phyloP scores from a whole-genome alignment of 2,329 filamentous ascomycete species.

The Phialophora macrospora region DNA sequence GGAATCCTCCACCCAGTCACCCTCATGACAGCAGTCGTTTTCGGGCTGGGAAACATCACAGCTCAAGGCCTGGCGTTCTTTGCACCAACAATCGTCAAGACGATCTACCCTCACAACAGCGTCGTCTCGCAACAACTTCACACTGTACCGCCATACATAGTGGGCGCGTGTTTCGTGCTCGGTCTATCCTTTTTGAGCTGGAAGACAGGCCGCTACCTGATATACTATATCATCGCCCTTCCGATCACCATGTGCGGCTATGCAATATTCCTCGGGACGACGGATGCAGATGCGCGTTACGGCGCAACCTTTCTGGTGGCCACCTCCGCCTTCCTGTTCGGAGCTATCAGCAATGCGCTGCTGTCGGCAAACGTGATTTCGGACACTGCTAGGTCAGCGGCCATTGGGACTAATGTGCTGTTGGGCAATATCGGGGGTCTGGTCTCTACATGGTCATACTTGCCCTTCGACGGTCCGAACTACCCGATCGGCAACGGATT shows the following conservation, averaged over 20 bases:
- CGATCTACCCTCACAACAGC: conserved; percentile 65
- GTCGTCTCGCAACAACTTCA: conserved; percentile 69
- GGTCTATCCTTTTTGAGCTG: conserved; percentile 66
- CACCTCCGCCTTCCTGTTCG: conserved; percentile 66
- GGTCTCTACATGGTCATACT: conserved; percentile 68
- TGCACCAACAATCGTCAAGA: conserved; percentile 70
- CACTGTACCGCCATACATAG: conserved; percentile 72
- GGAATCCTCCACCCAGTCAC: conserved; percentile 70
- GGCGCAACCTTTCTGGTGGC: conserved; percentile 73
- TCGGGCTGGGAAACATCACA: conserved; percentile 70
- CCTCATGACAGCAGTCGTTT: conserved; percentile 61
- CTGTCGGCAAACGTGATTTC: conserved; percentile 72
- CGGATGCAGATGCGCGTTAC: conserved; percentile 63
- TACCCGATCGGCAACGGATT: conserved; percentile 74
- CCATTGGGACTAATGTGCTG: conserved; percentile 72
- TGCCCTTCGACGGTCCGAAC: conserved; percentile 67
- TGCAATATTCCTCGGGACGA: conserved; percentile 69
- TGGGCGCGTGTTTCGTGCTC: conserved; percentile 69
- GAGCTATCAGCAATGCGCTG: conserved; percentile 69
- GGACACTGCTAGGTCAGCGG: conserved; percentile 69
- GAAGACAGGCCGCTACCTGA: conserved; percentile 62
- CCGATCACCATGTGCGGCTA: conserved; percentile 72
- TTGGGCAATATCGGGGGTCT: conserved; percentile 73
- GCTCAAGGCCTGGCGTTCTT: conserved; percentile 74
- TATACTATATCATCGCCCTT: conserved; percentile 64